Evolutionary conservation across 2,329 filamentous ascomycete species (phyloP).

Genomic region (Stagonosporopsis rhizophila): DNA sequence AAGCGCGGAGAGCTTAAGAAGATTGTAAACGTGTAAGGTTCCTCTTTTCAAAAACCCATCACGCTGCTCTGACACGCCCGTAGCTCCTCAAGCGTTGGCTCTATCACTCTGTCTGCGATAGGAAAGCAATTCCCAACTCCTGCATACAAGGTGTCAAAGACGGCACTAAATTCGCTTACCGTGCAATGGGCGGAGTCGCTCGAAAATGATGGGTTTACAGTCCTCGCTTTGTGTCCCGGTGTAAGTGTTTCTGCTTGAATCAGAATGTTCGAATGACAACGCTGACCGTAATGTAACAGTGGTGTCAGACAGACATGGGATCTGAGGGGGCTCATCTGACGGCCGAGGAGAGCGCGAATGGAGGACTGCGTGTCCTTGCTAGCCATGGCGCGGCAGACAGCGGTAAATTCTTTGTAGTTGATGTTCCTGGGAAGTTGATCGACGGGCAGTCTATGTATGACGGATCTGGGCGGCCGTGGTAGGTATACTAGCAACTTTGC

Average conservation of each 20-base stretch:
- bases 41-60: neutral
- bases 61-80: neutral
- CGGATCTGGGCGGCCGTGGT: neutral
- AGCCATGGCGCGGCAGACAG: neutral
- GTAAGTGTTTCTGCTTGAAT: neutral
- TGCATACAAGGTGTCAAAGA: neutral
- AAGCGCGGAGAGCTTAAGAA: neutral
- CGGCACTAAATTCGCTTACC: neutral
- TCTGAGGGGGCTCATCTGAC: neutral
- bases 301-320: neutral
- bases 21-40: neutral
- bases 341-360: neutral
- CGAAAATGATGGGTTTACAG: neutral
- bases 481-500: too few species aligned
- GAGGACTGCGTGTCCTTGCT: neutral
- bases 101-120: neutral
- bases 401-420: neutral
- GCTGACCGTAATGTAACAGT: neutral
- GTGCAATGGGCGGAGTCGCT: neutral
- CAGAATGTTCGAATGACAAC: neutral
- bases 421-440: neutral
- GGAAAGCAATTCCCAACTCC: neutral
- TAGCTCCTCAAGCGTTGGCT: neutral
- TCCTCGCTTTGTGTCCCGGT: neutral
- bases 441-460: neutral